These are phyloP conservation scores for Beta vulgaris DNA, from an alignment of 148 eudicot genomes.

Conservation along the genomic window DNA sequence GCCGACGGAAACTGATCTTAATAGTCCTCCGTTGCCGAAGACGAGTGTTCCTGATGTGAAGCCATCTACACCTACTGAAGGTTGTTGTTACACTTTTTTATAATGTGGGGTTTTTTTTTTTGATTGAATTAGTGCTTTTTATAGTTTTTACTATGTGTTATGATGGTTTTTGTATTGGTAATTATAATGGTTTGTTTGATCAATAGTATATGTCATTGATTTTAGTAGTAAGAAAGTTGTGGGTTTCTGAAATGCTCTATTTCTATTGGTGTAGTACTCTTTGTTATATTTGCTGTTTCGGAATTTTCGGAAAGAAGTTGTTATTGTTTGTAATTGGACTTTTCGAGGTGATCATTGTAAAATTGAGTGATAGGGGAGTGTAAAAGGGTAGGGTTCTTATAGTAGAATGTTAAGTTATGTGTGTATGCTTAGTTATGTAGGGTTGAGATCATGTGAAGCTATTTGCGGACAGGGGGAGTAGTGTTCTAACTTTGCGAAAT, in stretches of 20 bases:
- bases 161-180: neutral
- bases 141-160: neutral
- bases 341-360: no score
- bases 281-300: no score
- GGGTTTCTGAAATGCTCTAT: neutral
- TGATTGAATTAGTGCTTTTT: neutral
- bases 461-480: no score
- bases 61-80: slow-evolving; percentile 41
- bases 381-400: no score
- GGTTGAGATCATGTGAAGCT: no score
- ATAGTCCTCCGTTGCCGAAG: slow-evolving; percentile 54
- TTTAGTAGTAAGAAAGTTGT: neutral
- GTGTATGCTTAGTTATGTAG: no score
- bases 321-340: no score
- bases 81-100: slow-evolving; percentile 22
- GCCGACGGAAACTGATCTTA: slow-evolving; percentile 89
- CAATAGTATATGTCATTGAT: neutral
- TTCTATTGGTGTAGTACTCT: no score
- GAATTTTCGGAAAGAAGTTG: no score
- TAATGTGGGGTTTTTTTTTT: neutral
- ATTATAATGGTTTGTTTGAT: neutral
- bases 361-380: no score
- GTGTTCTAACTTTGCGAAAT: no score
- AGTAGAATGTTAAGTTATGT: no score
- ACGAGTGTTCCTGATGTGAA: slow-evolving; percentile 44